A percentile compares a stretch with the other conserved stretches of the same genome.
Conservation (phyloP, 129 eudicot species). For the Calendula officinalis region DNA sequence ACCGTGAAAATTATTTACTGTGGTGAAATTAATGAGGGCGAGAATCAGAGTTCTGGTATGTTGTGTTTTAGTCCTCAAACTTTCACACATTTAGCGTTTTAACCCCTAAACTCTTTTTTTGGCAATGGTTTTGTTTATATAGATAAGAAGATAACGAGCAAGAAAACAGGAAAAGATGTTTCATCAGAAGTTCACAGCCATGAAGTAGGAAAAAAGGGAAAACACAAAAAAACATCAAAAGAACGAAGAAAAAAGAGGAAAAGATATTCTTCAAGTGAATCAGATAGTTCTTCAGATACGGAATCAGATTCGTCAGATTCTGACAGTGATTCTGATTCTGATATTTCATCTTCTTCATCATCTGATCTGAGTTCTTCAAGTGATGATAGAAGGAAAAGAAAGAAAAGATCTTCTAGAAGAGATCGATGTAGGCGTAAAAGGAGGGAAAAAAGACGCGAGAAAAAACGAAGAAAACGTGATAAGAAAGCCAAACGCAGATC, state of each 20-base stretch:
- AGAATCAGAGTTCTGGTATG: slow-evolving; percentile 49
- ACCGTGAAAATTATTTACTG: slow-evolving; percentile 80
- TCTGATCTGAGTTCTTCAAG: slow-evolving; percentile 87
- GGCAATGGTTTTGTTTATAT: slow-evolving; percentile 8
- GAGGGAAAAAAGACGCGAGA: slow-evolving; percentile 66
- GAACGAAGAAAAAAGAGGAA: slow-evolving; percentile 64
- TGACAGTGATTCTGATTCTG: slow-evolving; percentile 71
- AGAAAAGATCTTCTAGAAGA: slow-evolving; percentile 80
- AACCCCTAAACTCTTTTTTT: not conserved
- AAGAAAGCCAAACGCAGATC: slow-evolving; percentile 72
- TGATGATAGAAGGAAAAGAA: slow-evolving; percentile 74
- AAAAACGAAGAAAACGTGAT: slow-evolving; percentile 70
- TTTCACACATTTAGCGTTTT: too few species aligned
- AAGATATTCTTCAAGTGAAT: slow-evolving; percentile 61
- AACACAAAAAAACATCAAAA: slow-evolving; percentile 67
- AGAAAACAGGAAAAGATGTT: slow-evolving; percentile 59
- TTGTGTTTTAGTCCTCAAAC: slow-evolving; percentile 10
- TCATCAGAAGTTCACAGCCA: slow-evolving; percentile 47
- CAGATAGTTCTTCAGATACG: slow-evolving; percentile 62
- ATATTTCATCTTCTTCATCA: slow-evolving; percentile 67
- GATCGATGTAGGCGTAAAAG: slow-evolving; percentile 66
- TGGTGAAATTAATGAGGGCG: slow-evolving; percentile 67
- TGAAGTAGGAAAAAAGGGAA: slow-evolving; percentile 52
- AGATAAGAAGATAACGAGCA: slow-evolving; percentile 50
- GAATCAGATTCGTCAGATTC: slow-evolving; percentile 73